Evolutionary conservation across 495 filamentous ascomycete species (phyloP), one percentile per base, ranked within the genome.

Genomic region (Xylaria telfairii): DNA sequence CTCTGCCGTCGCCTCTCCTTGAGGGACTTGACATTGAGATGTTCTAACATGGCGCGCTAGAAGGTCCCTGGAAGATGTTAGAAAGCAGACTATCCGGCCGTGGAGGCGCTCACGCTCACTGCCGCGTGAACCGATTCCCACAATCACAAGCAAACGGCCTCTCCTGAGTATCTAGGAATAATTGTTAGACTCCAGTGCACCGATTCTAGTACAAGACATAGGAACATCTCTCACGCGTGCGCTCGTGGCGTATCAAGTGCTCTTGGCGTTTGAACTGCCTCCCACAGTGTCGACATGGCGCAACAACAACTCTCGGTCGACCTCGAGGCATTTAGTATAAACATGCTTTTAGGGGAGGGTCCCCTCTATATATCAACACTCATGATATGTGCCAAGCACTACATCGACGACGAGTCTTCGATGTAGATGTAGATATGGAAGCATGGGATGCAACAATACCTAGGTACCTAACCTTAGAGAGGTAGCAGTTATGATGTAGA

Each of bases 81-180:
- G 59, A 53, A 46, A 42, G 46, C 68, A 46, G 19, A 56, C 34
- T 26, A 65, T 28, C 60, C 54, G 26, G 63, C 69, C 56, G 41
- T 62, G 44, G 13, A 61, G n/a, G 21, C 57, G 67, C 24, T 42
- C 17, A 24, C 44, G 56, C 74, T 74, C 81, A 85, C 84, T 83
- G 85, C 66, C 84, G 79, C 30, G 85, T 83, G 72, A 87, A 87
- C 9, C 73, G 84, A 83, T 69, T 83, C 81, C 76, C 85, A 83
- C 37, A 85, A 82, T 85, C 85, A 78, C 85, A 87, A 73, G 81
- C 82, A 69, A 87, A 87, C n/a, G 85, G 85, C 67, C 85, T 87
- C 73, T 87, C 85, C 63, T 86, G 85, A 10, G 85, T 87, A 74
- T 87, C 84, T 86, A 72, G 69, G 71, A 68, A 71, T 4, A 24